Evolutionary conservation across 1,139 yeast genomes (phyloP), one percentile per base, ranked within the genome.

Genomic region (Yamadazyma blattariae): DNA sequence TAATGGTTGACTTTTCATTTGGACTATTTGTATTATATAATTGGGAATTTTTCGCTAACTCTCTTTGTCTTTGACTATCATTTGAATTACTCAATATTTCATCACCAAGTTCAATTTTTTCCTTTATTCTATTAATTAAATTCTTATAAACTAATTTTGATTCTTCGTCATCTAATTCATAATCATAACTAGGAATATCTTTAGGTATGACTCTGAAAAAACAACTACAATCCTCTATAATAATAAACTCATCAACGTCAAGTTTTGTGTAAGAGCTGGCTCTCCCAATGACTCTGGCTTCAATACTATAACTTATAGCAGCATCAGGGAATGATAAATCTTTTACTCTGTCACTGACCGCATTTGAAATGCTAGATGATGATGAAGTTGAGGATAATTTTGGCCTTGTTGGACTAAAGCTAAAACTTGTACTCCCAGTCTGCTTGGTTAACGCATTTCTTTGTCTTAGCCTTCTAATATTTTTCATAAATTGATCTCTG

Each of bases 281-380:
- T 31, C 59, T 59, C 0, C 74, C 74, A 27, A 70, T 61, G 13
- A 70, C 61, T 46, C 72, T 54, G 3, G 71, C 71, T 27, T 64
- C 67, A 12, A 70, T 61, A 36, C 65, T 55, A 45, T 68, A 70
- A 27, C 60, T 54, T 3, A 68, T 53, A 18, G 63, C 60, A 6
- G 70, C 55, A 45, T 69, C 74, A 24, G 69, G 53, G 33, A 67
- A 64, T 2, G 67, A 52, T 36, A 70, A 54, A 46, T 70, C 76
- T 47, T 57, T 48, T 37, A 54, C 39, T 24, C 47, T 31, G 8
- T 44, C 44, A 10, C 51, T 54, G 7, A 5, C 5, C 7, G 19
- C 7, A 17, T 5, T 17, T 5, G 5, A 17, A n/a, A n/a, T n/a
- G n/a, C n/a, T n/a, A 34, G 47, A 48, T 13, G 50, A 45, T 2